Conservation (phyloP, 2,329 filamentous ascomycete genomes). For the Ophiostoma montium region DNA sequence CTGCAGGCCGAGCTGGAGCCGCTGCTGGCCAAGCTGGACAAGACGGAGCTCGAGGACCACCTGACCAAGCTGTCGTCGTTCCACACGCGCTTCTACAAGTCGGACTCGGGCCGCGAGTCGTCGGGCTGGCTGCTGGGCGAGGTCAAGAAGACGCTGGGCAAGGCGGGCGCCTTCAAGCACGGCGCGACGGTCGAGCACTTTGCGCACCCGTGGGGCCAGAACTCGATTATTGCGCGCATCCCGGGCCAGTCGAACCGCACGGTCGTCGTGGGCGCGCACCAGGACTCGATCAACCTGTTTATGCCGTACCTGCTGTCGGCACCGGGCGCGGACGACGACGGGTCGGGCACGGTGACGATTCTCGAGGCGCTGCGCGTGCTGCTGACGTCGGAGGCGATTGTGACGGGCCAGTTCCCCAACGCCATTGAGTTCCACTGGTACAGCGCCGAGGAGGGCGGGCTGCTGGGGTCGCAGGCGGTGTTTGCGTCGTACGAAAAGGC, state of each 20-base stretch:
- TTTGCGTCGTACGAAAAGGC: constrained; percentile 67
- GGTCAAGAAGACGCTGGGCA: constrained; percentile 56
- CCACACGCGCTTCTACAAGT: constrained; percentile 70
- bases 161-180: constrained; percentile 52
- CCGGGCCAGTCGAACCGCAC: constrained; percentile 76
- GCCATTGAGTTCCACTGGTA: constrained; percentile 97
- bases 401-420: constrained; percentile 60
- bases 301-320: constrained; percentile 71
- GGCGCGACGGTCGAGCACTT: constrained; percentile 61
- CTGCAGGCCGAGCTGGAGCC: constrained; percentile 53
- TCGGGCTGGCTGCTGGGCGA: constrained; percentile 74
- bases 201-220: constrained; percentile 74
- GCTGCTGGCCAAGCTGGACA: constrained; percentile 55
- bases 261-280: constrained; percentile 79
- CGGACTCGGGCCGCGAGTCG: constrained; percentile 64
- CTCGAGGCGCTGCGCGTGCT: constrained; percentile 79
- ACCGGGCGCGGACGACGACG: constrained; percentile 91
- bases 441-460: constrained; percentile 74
- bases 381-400: constrained; percentile 55
- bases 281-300: constrained; percentile 91
- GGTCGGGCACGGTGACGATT: constrained; percentile 85
- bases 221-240: constrained; percentile 81
- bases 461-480: constrained; percentile 79
- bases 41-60: constrained; percentile 62
- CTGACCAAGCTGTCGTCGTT: constrained; percentile 67